Evolutionary conservation across 1,139 yeast genomes (phyloP), one percentile per base, ranked within the genome.

Genomic region (Protomyces macrosporus): DNA sequence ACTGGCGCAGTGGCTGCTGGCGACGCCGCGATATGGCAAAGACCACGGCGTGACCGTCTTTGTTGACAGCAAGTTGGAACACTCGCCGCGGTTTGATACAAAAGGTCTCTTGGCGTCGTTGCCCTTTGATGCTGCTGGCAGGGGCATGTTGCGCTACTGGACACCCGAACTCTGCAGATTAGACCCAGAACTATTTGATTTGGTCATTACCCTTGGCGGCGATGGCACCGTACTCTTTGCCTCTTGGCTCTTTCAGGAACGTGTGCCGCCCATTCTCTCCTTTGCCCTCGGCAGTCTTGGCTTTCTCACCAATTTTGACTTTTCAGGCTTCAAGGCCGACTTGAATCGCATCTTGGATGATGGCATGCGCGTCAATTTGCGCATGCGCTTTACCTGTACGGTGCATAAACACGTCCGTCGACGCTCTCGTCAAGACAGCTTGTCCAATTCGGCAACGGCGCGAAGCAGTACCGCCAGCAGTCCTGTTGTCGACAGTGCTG

Each of bases 191-290:
- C 74, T 78, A 52, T 86, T 89, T 69, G 96, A 90, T 73, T 76
- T 89, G 67, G 90, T 88, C 5, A 79, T 89, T 35, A 87, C 96
- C 39, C 68, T 68, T 4, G 96, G 96, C 16, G 97, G 97, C 30
- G 97, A 89, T 72, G 97, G 97, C 36, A 89, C 97, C 0, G 96
- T 89, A 6, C 75, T 89, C 51, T 88, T 84, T 72, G 95, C 87
- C 0, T 66, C 68, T 23, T 86, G 88, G 55, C 75, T 89, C 59
- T 89, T 89, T 74, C 96, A 89, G 72, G 76, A 83, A 67, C 84
- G 85, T 60, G 96, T 89, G 0, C 96, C 97, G 2, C 97, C 96
- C 0, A 89, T 88, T n/a, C 81, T 88, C 70, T 84, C 90, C 36
- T 89, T 89, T 74, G 80, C 91, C 1, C 77, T 89, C 50, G 96